Evolutionary conservation across 2,329 filamentous ascomycete genomes (phyloP).

Genomic region (Aspergillus ochraceus): DNA sequence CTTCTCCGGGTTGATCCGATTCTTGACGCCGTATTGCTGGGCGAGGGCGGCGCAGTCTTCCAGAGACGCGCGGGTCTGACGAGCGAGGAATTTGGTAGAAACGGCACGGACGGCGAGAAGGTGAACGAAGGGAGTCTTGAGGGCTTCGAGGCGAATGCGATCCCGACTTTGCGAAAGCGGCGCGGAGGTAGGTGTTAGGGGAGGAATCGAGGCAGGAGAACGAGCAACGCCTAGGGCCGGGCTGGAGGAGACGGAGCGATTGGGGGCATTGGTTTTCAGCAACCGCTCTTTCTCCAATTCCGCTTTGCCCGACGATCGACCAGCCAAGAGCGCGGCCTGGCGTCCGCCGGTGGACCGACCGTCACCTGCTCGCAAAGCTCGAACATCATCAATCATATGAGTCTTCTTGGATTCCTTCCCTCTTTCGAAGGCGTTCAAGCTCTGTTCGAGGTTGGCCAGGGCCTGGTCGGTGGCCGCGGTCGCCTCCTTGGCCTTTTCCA

Average conservation of each 20-base stretch:
- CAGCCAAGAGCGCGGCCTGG: conserved; percentile 29
- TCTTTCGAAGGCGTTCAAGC: conserved; percentile 59
- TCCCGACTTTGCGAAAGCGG: conserved; percentile 38
- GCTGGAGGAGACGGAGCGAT: conserved; percentile 43
- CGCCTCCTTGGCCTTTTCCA: conserved; percentile 55
- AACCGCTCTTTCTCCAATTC: conserved; percentile 45
- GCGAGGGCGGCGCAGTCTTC: conserved; percentile 51
- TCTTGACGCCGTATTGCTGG: conserved; percentile 55
- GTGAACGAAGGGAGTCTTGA: conserved; percentile 48
- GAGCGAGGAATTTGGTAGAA: conserved; percentile 48
- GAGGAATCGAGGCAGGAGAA: conserved; percentile 37
- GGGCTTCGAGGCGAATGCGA: conserved; percentile 42
- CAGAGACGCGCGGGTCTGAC: conserved; percentile 49
- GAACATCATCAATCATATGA: conserved; percentile 39
- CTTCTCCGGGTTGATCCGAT: conserved; percentile 49
- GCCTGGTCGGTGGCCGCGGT: conserved; percentile 60
- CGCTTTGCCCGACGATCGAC: conserved; percentile 37
- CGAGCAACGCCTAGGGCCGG: conserved; percentile 39
- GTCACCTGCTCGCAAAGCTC: conserved; percentile 37
- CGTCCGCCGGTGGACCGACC: conserved; percentile 30
- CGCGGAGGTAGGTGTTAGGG: conserved; percentile 46
- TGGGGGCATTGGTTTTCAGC: conserved; percentile 34
- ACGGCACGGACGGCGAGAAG: conserved; percentile 56
- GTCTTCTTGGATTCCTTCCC: conserved; percentile 62
- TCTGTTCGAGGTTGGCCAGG: conserved; percentile 59